These are phyloP conservation scores for Monosiga brevicollis DNA, from an alignment of 78 protist species.

Conservation along the genomic window DNA sequence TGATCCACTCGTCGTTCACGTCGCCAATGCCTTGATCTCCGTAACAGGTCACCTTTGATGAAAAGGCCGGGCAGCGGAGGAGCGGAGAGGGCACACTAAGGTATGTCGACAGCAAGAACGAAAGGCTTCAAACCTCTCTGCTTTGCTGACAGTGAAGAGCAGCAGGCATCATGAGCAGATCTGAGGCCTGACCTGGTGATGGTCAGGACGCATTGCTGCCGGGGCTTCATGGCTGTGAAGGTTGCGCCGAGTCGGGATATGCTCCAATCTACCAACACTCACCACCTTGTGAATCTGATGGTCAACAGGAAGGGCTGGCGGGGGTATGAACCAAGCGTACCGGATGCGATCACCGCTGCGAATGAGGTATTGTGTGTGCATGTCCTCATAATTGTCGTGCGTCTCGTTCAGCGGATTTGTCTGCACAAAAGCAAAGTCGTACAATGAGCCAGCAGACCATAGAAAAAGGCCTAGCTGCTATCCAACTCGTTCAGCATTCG, in stretches of 20 bases:
- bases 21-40: constrained; percentile 6
- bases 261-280: constrained; percentile 8
- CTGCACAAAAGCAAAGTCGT: no score
- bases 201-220: constrained; percentile 15
- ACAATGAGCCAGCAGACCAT: no score
- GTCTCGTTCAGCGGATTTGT: background rate
- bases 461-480: no score
- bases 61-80: no score
- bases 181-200: constrained; percentile 8
- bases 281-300: background rate
- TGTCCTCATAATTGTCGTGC: background rate
- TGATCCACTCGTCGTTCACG: background rate
- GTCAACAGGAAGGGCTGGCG: background rate
- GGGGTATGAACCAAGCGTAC: no score
- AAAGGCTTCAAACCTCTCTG: no score
- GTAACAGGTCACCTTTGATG: background rate
- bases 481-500: no score
- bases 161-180: background rate
- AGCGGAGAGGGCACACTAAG: no score
- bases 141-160: no score
- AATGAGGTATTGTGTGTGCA: background rate
- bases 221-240: constrained; percentile 1
- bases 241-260: background rate
- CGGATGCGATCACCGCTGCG: background rate
- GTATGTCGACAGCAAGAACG: no score